phyloP scores from a whole-genome alignment of 2,329 filamentous ascomycete species.

The Tricladium varicosporioides region DNA sequence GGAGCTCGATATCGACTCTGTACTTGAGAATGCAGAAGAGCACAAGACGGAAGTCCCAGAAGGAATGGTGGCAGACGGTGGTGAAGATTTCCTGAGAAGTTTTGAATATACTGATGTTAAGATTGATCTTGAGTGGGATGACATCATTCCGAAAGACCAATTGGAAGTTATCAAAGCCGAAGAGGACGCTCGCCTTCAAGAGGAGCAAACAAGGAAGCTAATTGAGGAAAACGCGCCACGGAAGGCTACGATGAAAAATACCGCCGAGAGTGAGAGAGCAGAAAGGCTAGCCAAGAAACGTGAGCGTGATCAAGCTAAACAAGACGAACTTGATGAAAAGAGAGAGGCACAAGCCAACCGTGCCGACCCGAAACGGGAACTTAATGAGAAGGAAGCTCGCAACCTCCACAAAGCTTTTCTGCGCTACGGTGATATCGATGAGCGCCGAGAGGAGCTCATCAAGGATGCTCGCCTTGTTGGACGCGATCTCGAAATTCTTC shows the following conservation, averaged over 20 bases:
- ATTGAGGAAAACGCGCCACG: slow-evolving; percentile 84
- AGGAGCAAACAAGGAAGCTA: slow-evolving; percentile 76
- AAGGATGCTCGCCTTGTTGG: slow-evolving; percentile 81
- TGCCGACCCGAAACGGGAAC: slow-evolving; percentile 81
- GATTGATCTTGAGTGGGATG: slow-evolving; percentile 95
- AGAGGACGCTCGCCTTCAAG: slow-evolving; percentile 80
- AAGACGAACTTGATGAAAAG: slow-evolving; percentile 62
- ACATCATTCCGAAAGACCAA: slow-evolving; percentile 94
- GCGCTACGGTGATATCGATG: slow-evolving; percentile 85
- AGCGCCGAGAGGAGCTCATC: slow-evolving; percentile 83
- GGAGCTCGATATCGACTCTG: slow-evolving; percentile 95
- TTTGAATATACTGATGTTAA: slow-evolving; percentile 97
- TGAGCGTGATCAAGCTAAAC: slow-evolving; percentile 63
- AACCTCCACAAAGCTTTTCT: slow-evolving; percentile 90
- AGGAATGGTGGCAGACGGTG: slow-evolving; percentile 90
- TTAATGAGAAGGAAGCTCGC: slow-evolving; percentile 89
- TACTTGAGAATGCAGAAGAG: slow-evolving; percentile 93
- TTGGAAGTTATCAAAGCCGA: slow-evolving; percentile 86
- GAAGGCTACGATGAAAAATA: slow-evolving; percentile 61
- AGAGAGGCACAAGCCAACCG: slow-evolving; percentile 73
- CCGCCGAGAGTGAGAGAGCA: slow-evolving; percentile 58
- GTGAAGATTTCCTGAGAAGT: slow-evolving; percentile 88
- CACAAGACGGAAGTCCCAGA: slow-evolving; percentile 95
- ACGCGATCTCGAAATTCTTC: slow-evolving; percentile 78
- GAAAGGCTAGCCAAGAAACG: slow-evolving; percentile 65